phyloP scores from a whole-genome alignment of 2,329 filamentous ascomycete genomes.

The Colletotrichum costaricense region DNA sequence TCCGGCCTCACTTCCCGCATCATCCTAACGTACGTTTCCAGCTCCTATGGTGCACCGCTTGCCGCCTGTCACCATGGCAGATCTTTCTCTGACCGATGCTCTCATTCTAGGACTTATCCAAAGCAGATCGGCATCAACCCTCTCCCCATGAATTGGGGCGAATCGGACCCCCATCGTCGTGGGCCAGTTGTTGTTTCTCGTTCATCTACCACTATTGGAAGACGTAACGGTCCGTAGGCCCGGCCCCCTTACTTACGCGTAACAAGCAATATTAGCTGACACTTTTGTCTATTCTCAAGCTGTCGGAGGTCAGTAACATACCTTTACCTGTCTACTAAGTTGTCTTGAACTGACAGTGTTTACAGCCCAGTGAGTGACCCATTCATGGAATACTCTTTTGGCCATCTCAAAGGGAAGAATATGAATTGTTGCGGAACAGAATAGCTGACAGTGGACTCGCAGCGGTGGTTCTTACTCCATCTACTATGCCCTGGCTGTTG shows the following conservation, averaged over 20 bases:
- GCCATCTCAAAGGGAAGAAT: neutral
- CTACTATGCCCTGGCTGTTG: constrained; percentile 93
- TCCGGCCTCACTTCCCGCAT: constrained; percentile 65
- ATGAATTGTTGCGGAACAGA: neutral
- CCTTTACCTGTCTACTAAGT: neutral
- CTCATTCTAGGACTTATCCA: constrained; percentile 76
- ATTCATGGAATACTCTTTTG: neutral
- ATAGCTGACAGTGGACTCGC: neutral
- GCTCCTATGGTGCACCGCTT: neutral
- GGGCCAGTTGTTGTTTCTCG: constrained; percentile 92
- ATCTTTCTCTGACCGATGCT: neutral
- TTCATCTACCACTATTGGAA: constrained; percentile 78
- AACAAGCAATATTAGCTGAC: constrained; percentile 30
- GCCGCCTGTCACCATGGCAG: neutral
- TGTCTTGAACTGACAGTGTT: constrained; percentile 40
- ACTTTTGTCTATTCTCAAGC: constrained; percentile 48
- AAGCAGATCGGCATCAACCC: constrained; percentile 95
- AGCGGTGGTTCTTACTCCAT: constrained; percentile 92
- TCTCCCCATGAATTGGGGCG: constrained; percentile 89
- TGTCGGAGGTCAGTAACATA: constrained; percentile 63
- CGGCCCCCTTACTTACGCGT: constrained; percentile 24
- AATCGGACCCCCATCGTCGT: constrained; percentile 77
- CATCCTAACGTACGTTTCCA: constrained; percentile 60
- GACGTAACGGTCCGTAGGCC: constrained; percentile 76
- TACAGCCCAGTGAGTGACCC: constrained; percentile 49